phyloP scores from a whole-genome alignment of 1,284 basidiomycete species.

The Malassezia furfur region DNA sequence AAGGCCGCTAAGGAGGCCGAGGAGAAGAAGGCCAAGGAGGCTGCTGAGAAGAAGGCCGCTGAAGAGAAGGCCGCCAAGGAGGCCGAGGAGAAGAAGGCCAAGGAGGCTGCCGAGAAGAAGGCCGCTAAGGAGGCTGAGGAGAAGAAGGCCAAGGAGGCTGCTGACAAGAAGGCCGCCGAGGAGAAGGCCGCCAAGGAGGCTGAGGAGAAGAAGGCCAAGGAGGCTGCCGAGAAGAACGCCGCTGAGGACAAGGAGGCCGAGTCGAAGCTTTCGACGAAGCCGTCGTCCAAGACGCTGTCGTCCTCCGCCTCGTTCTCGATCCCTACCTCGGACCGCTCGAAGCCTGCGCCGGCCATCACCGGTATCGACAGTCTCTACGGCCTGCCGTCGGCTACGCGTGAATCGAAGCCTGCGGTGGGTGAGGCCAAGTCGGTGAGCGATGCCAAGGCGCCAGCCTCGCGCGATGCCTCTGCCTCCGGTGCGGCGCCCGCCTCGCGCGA shows the following conservation, averaged over 20 bases:
- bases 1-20: not conserved
- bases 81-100: not conserved
- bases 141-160: not conserved
- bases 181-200: not conserved
- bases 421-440: too few species aligned
- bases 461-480: not conserved
- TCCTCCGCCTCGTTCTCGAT: not conserved
- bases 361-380: not conserved
- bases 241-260: not conserved
- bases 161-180: not conserved
- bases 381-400: too few species aligned
- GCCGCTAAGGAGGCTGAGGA: not conserved
- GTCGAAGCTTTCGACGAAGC: too few species aligned
- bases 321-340: not conserved
- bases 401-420: too few species aligned
- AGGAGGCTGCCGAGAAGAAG: not conserved
- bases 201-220: too few species aligned
- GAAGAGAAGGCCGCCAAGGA: not conserved
- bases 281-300: too few species aligned
- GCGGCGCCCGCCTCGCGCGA: not conserved
- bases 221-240: too few species aligned
- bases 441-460: too few species aligned
- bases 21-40: too few species aligned
- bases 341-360: not conserved
- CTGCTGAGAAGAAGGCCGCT: too few species aligned